phyloP scores from a whole-genome alignment of 164 flowering plant species.

The Cinnamomum chago region DNA sequence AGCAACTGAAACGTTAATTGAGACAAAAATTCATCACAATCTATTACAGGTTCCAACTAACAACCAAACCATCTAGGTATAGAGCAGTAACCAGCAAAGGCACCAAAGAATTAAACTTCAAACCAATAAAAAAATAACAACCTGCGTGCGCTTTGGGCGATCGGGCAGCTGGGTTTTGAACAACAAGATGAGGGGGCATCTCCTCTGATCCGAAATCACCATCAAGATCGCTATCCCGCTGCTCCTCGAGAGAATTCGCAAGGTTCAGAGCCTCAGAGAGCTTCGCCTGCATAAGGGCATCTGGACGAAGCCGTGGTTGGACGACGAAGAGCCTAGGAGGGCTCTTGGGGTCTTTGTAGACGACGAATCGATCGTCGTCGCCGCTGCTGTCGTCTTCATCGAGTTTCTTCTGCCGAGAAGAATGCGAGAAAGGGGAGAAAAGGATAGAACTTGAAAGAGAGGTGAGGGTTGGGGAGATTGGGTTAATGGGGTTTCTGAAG shows the following conservation, averaged over 20 bases:
- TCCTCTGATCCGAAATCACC: conserved; percentile 40
- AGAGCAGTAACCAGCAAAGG: not conserved
- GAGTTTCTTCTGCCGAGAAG: conserved; percentile 19
- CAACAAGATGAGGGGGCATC: conserved; percentile 70
- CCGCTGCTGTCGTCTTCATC: conserved; percentile 13
- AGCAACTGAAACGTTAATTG: not conserved
- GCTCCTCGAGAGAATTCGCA: conserved; percentile 85
- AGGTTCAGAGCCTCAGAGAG: conserved; percentile 82
- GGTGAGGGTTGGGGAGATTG: not conserved
- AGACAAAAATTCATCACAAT: not conserved
- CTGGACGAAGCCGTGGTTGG: conserved; percentile 76
- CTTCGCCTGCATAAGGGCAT: conserved; percentile 46
- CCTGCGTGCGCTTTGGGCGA: conserved; percentile 57
- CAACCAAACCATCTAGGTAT: not conserved
- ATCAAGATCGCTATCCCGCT: conserved; percentile 51
- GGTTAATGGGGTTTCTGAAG: conserved; percentile 1
- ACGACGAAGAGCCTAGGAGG: conserved; percentile 74
- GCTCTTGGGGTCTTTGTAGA: conserved; percentile 40
- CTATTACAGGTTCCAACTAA: not conserved
- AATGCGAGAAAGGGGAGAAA: conserved; percentile 22
- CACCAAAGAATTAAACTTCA: not conserved
- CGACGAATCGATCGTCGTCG: conserved; percentile 17
- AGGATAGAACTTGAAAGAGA: conserved; percentile 10
- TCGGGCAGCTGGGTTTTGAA: conserved; percentile 71
- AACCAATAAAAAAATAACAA: conserved; percentile 13